Evolutionary conservation across 1,139 yeast species (phyloP).

Genomic region (Yamadazyma blattariae): DNA sequence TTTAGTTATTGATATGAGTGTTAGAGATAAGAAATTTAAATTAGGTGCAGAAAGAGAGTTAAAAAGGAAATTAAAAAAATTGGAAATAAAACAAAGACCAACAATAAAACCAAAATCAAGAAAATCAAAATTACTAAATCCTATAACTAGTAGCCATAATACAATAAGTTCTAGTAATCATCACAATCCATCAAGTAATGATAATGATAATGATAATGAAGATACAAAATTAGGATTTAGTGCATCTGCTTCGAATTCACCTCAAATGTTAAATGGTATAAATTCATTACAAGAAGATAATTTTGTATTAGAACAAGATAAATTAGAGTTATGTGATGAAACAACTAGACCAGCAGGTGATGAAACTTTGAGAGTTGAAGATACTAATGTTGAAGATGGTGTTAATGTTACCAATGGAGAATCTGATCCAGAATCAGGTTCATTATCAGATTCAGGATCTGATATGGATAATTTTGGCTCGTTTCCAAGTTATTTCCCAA

Average conservation of each 20-base stretch:
- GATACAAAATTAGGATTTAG: conserved; percentile 21
- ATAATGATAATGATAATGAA: conserved; percentile 3
- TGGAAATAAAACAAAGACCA: conserved; percentile 30
- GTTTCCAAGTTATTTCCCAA: conserved; percentile 12
- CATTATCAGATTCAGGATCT: conserved; percentile 18
- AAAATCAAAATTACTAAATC: conserved; percentile 13
- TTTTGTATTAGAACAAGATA: conserved; percentile 34
- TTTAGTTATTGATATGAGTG: conserved; percentile 53
- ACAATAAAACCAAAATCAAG: conserved; percentile 39
- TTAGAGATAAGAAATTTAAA: conserved; percentile 43
- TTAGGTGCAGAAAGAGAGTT: conserved; percentile 37
- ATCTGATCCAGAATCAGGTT: conserved; percentile 16
- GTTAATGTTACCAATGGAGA: conserved; percentile 15
- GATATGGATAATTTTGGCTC: conserved; percentile 17
- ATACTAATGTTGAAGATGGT: conserved; percentile 18
- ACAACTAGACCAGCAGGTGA: conserved; percentile 23
- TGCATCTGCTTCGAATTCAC: conserved; percentile 40
- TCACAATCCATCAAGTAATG: conserved; percentile 5
- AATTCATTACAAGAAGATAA: conserved; percentile 31
- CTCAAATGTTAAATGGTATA: conserved; percentile 39
- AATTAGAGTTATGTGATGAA: conserved; percentile 31
- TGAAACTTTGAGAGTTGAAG: conserved; percentile 19
- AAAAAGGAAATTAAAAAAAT: conserved; percentile 30
- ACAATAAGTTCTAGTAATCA: conserved; percentile 1
- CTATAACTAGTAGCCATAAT: too few species aligned